These are phyloP conservation scores for Penicillium sp. DNA, from an alignment of 2,329 filamentous ascomycete genomes.

Conservation along the genomic window DNA sequence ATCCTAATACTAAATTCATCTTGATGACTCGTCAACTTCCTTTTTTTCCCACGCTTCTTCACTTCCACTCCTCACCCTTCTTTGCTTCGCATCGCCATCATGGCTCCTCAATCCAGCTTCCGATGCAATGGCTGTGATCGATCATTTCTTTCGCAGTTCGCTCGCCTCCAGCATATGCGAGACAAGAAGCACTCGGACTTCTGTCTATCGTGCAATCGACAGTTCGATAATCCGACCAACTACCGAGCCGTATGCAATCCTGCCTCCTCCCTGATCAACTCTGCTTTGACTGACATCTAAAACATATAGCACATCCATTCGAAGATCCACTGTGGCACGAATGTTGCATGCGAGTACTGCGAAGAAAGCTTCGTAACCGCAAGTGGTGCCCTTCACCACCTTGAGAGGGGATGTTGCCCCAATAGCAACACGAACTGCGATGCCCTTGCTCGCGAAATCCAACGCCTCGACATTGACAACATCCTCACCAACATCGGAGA, in stretches of 20 bases:
- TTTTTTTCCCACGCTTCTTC: not conserved
- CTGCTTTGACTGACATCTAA: slow-evolving; percentile 34
- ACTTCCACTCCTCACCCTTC: not conserved
- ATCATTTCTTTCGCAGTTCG: slow-evolving; percentile 11
- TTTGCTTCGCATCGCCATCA: not conserved
- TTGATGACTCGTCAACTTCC: too few species aligned
- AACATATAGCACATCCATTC: slow-evolving; percentile 58
- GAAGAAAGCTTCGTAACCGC: slow-evolving; percentile 49
- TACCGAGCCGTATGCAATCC: slow-evolving; percentile 25
- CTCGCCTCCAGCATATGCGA: slow-evolving; percentile 27
- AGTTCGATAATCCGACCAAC: slow-evolving; percentile 35
- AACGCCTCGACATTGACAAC: too few species aligned
- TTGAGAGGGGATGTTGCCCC: slow-evolving; percentile 44
- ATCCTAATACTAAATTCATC: too few species aligned
- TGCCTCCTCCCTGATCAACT: slow-evolving; percentile 34
- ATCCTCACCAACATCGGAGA: not conserved
- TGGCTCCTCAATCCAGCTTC: not conserved
- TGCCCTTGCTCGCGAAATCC: too few species aligned
- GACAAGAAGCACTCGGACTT: slow-evolving; percentile 27
- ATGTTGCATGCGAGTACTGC: slow-evolving; percentile 60
- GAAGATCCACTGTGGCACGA: slow-evolving; percentile 48
- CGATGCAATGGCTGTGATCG: slow-evolving; percentile 24
- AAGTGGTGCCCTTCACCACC: slow-evolving; percentile 57
- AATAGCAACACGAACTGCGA: too few species aligned
- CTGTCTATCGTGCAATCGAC: slow-evolving; percentile 30